Base-by-base conservation (phyloP, 1,284 basidiomycete genomes). In the Irpex lacteus region DNA sequence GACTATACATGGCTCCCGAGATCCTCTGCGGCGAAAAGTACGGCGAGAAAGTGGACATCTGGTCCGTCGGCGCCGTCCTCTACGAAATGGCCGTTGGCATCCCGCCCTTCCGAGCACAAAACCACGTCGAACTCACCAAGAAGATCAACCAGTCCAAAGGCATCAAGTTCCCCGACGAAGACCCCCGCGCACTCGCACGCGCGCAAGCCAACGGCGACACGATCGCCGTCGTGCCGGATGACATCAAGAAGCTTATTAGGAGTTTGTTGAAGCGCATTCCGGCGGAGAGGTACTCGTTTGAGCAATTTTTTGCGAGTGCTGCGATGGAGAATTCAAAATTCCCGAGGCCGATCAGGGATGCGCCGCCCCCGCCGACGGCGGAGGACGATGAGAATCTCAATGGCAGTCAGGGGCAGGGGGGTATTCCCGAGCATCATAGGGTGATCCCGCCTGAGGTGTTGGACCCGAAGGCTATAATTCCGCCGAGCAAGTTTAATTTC, bases 1-100 rank as follows among this genome's bases (percentile, higher is more conserved):
- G 92, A 56, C 79, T 99, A 37, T 99, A 99, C 79, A 99, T 99
- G 97, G 97, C 98, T 0, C 97, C 97, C 0, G 97, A 99, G 78
- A 99, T 99, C 68, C 80, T 99, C 18, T 88, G 94, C 19, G 98
- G 98, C 75, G 93, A 99, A 78, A 98, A 97, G 77, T 98, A 99
- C 76, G 96, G 98, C 74, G 96, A 96, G 26, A 98, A 96, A 75
- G 97, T 95, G 0, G 97, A 99, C 74, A 82, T 99, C 1, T 99
- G 97, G 97, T 97, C 95, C 5, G 95, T 98, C 37, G 98, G 97
- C 5, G 96, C 98, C 0, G 97, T 99, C 2, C 80, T 98, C 1
- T 99, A 91, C 77, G 98, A 99, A 77, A 98, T 98, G 91, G 84
- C 89, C 18, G 91, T 96, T 21, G 97, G 96, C 2, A 90, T 89